Percentiles rank a stretch among this genome's conserved stretches.
Evolutionary conservation across 2,329 filamentous ascomycete genomes (phyloP).

Genomic region (Knufia fluminis): DNA sequence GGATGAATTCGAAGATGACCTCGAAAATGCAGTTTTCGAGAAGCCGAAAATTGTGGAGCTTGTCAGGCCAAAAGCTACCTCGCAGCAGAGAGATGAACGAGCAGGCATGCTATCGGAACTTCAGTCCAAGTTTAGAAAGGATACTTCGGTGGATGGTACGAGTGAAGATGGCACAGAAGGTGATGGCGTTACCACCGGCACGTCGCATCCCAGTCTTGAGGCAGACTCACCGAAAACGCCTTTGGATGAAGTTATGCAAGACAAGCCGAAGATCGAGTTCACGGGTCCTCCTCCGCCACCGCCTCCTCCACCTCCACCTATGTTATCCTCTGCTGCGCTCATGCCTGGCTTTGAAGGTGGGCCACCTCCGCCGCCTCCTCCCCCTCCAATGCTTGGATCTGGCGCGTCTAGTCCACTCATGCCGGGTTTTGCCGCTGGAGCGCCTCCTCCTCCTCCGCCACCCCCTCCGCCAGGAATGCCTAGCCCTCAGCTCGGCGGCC

Average conservation of each 20-base stretch:
- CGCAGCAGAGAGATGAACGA: constrained; percentile 56
- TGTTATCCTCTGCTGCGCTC: constrained; percentile 27
- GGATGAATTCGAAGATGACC: constrained; percentile 45
- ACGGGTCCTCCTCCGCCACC: constrained; percentile 35
- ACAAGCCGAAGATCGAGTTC: constrained; percentile 20
- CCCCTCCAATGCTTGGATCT: constrained; percentile 36
- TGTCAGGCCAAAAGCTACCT: constrained; percentile 58
- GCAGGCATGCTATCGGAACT: constrained; percentile 63
- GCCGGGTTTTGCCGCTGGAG: constrained; percentile 34
- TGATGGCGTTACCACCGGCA: constrained; percentile 62
- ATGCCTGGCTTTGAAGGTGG: constrained; percentile 35
- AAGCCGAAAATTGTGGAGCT: constrained; percentile 73
- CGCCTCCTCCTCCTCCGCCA: constrained; percentile 37
- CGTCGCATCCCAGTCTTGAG: constrained; percentile 66
- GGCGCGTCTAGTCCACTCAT: constrained; percentile 40
- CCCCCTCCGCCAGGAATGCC: constrained; percentile 37
- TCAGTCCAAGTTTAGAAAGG: constrained; percentile 62
- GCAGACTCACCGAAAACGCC: constrained; percentile 60
- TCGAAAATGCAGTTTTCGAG: constrained; percentile 57
- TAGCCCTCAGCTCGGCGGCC: constrained; percentile 20
- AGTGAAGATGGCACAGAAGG: constrained; percentile 44
- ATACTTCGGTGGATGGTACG: constrained; percentile 55
- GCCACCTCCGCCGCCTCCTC: constrained; percentile 43
- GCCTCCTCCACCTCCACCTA: constrained; percentile 29
- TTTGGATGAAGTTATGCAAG: constrained; percentile 49